Evolutionary conservation across 1,139 yeast species (phyloP).

Genomic region (Lodderomyces orthopsilosis): DNA sequence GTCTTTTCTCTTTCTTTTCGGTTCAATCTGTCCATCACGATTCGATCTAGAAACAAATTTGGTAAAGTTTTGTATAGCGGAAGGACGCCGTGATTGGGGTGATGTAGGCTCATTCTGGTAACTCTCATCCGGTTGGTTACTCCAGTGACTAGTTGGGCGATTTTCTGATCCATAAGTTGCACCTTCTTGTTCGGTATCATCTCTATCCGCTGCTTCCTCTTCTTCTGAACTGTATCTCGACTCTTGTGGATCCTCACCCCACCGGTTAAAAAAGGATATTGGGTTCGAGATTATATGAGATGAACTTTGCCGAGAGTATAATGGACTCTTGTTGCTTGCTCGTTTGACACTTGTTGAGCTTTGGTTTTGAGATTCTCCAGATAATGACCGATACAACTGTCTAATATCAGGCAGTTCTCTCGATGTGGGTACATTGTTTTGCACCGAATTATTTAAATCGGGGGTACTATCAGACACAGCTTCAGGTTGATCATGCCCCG

Average conservation of each 20-base stretch:
- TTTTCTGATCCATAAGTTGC: neutral
- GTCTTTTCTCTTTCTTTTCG: neutral
- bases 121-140: neutral
- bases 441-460: neutral
- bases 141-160: neutral
- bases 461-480: neutral
- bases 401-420: neutral
- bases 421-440: neutral
- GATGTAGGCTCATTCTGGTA: neutral
- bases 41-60: neutral
- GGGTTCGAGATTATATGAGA: conserved; percentile 4
- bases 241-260: conserved; percentile 4
- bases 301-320: neutral
- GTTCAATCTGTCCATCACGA: neutral
- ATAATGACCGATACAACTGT: neutral
- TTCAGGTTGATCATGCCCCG: neutral
- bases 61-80: neutral
- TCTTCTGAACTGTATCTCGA: conserved; percentile 4
- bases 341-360: neutral
- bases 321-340: neutral
- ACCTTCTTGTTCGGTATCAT: neutral
- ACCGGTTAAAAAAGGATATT: neutral
- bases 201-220: neutral
- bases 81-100: neutral
- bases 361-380: neutral